phyloP scores from a whole-genome alignment of 108 stramenopile genomes.

The Bacterosira constricta region DNA sequence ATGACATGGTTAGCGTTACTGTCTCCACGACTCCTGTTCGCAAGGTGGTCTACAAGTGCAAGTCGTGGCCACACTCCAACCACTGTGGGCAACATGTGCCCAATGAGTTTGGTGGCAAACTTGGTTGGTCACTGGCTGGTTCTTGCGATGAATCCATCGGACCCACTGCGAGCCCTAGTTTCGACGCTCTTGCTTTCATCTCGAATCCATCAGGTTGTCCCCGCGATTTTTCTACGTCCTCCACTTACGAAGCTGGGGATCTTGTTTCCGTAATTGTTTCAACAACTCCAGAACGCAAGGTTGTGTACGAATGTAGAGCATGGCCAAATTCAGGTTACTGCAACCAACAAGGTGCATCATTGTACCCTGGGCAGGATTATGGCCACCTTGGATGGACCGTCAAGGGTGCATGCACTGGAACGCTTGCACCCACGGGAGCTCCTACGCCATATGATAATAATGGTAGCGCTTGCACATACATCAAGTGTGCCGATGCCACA shows the following conservation, averaged over 20 bases:
- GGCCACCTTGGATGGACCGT: not conserved
- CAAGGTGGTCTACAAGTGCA: slow-evolving; percentile 1
- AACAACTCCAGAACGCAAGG: not conserved
- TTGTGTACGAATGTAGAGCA: not conserved
- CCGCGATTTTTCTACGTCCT: not conserved
- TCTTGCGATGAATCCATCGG: not conserved
- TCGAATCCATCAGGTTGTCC: not conserved
- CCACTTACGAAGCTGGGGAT: not conserved
- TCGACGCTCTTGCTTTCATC: not conserved
- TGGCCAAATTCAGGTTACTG: not conserved
- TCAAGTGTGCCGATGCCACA: too few species aligned
- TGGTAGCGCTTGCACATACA: too few species aligned
- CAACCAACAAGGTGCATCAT: not conserved
- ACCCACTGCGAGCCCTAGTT: not conserved
- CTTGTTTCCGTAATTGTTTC: not conserved
- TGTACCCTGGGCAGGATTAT: not conserved
- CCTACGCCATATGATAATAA: not conserved
- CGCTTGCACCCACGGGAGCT: not conserved
- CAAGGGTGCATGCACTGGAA: too few species aligned
- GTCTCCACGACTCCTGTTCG: not conserved
- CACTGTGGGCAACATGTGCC: not conserved
- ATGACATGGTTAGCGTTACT: not conserved
- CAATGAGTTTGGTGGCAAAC: not conserved
- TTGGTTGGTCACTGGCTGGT: not conserved
- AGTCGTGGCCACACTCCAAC: not conserved